Conservation (phyloP, 192 early-diverging fungal genomes). For the Coemansia sp. region DNA sequence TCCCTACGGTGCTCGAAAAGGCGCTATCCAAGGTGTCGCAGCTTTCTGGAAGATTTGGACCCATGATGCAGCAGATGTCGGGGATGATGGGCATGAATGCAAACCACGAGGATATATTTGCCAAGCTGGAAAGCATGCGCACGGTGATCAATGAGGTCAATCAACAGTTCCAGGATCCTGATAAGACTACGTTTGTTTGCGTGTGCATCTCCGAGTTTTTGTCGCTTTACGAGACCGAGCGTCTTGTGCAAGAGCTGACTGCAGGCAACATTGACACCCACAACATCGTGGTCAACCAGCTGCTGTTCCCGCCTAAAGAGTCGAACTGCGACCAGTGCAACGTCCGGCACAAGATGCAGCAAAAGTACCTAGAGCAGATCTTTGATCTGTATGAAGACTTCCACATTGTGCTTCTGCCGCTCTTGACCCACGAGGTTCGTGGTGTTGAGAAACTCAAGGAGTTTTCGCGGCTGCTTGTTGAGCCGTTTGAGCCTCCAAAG, state of each 20-base stretch:
- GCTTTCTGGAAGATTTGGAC: constrained; percentile 90
- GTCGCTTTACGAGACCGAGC: constrained; percentile 99
- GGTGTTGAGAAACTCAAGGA: constrained; percentile 90
- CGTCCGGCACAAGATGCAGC: constrained; percentile 97
- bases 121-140: constrained; percentile 95
- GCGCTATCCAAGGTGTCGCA: constrained; percentile 94
- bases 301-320: constrained; percentile 89
- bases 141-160: constrained; percentile 97
- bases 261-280: constrained; percentile 98
- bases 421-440: constrained; percentile 95
- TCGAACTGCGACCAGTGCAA: constrained; percentile 87
- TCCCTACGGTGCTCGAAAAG: constrained; percentile 97
- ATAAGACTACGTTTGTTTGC: constrained; percentile 99
- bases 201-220: constrained; percentile 99
- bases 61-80: constrained; percentile 90
- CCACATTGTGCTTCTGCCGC: constrained; percentile 91
- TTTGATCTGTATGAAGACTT: constrained; percentile 99
- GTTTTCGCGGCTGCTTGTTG: constrained; percentile 91
- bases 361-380: constrained; percentile 98
- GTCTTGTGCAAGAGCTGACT: constrained; percentile 99
- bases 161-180: constrained; percentile 98
- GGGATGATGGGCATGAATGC: constrained; percentile 84
- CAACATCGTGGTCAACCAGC: constrained; percentile 99
- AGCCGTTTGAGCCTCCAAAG: constrained; percentile 67
- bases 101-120: constrained; percentile 93